Conservation (phyloP, 352 stramenopile genomes). For the Pythium guiyangense region DNA sequence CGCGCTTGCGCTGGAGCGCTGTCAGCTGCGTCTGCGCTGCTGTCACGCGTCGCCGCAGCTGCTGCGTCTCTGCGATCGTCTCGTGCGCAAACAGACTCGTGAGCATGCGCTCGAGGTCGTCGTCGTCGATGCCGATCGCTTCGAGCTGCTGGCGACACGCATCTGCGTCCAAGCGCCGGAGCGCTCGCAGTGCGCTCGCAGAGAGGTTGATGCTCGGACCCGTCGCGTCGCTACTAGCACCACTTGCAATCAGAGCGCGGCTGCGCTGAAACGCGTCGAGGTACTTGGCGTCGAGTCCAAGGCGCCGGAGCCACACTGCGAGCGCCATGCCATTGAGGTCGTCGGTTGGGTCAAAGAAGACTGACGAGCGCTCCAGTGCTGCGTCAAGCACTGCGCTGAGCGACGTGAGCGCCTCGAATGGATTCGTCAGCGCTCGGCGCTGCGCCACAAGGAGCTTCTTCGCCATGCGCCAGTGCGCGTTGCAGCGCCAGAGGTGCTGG, state of each 20-base stretch:
- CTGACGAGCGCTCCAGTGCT: slow-evolving; percentile 19
- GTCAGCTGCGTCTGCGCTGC: neutral
- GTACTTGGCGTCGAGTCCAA: slow-evolving; percentile 51
- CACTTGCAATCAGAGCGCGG: slow-evolving; percentile 10
- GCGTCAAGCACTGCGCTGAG: slow-evolving; percentile 31
- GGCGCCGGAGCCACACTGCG: slow-evolving; percentile 49
- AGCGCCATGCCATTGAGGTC: slow-evolving; percentile 48
- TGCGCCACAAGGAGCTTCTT: slow-evolving; percentile 44
- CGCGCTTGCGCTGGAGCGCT: slow-evolving; percentile 23
- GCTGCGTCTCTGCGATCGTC: slow-evolving; percentile 28
- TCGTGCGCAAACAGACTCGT: slow-evolving; percentile 46
- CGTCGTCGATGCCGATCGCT: slow-evolving; percentile 32
- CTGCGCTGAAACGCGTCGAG: slow-evolving; percentile 39
- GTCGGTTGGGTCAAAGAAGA: slow-evolving; percentile 51
- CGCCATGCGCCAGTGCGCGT: slow-evolving; percentile 39
- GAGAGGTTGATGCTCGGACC: neutral
- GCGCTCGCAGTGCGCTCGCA: slow-evolving; percentile 14
- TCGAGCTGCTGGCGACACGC: slow-evolving; percentile 18
- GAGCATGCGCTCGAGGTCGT: slow-evolving; percentile 43
- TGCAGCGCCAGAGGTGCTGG: slow-evolving; percentile 58
- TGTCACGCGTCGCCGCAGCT: slow-evolving; percentile 17
- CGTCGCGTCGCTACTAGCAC: neutral
- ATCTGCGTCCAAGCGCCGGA: slow-evolving; percentile 9
- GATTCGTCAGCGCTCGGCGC: slow-evolving; percentile 45
- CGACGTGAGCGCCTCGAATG: slow-evolving; percentile 24